Conservation (phyloP, 139 green algal species). For the Limnomonas spitsbergensis region DNA sequence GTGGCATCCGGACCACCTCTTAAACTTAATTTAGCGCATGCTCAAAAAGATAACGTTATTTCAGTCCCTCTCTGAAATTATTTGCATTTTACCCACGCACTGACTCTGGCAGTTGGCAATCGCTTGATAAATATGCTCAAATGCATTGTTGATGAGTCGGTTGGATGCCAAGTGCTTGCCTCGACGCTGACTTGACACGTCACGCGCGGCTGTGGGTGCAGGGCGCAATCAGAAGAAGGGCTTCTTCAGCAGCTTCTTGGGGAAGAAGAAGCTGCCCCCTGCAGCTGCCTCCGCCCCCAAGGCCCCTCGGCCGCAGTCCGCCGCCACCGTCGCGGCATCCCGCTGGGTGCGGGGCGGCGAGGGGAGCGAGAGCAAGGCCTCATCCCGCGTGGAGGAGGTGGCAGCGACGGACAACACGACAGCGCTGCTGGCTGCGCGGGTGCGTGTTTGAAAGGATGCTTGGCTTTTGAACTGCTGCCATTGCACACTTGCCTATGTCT, state of each 20-base stretch:
- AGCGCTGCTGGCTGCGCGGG: neutral
- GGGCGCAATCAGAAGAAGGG: slow-evolving; percentile 2
- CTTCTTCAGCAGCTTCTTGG: neutral
- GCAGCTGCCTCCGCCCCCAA: neutral
- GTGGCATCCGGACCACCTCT: neutral
- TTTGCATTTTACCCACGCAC: neutral
- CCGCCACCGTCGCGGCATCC: neutral
- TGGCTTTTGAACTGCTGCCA: no score
- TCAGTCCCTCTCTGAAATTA: neutral
- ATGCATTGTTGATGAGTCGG: no score
- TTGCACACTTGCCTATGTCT: no score
- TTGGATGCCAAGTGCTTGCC: no score
- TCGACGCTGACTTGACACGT: no score
- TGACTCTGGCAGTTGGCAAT: neutral
- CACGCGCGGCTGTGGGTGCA: no score
- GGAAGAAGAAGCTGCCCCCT: neutral
- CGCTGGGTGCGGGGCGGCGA: neutral
- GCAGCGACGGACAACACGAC: neutral
- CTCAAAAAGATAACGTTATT: neutral
- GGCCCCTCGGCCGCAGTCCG: neutral
- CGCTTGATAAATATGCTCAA: no score
- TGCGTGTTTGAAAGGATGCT: neutral
- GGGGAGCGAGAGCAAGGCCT: neutral
- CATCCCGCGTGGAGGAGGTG: neutral
- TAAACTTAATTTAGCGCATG: neutral